Percentiles rank a stretch among this genome's conserved stretches.
These are phyloP conservation scores for Hymenoscyphus fraxineus DNA, from an alignment of 2,329 filamentous ascomycete genomes.

Conservation along the genomic window DNA sequence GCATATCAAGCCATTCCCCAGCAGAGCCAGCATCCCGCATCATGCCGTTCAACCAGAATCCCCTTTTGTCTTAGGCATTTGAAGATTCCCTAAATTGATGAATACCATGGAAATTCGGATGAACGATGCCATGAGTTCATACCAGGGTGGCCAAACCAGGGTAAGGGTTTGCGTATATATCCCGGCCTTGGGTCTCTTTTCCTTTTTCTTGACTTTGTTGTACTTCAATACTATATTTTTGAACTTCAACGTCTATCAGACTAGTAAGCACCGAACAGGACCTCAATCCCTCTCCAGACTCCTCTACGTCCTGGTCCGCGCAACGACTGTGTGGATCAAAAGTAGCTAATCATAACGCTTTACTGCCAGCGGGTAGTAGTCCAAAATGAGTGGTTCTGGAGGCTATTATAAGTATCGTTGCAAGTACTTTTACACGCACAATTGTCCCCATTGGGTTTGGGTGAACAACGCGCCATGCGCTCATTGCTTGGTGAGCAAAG, in stretches of 20 bases:
- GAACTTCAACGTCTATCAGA: constrained; percentile 4
- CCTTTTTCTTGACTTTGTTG: constrained; percentile 27
- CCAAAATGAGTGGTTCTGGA: constrained; percentile 33
- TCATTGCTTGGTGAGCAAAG: constrained; percentile 45
- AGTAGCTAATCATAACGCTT: constrained; percentile 20
- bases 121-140: neutral
- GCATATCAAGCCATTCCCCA: neutral
- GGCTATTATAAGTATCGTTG: constrained; percentile 49
- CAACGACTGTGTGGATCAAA: constrained; percentile 19
- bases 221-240: constrained; percentile 11
- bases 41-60: neutral
- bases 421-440: constrained; percentile 51
- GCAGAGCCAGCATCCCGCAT: neutral
- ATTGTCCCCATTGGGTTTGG: constrained; percentile 53
- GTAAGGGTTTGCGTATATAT: constrained; percentile 26
- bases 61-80: neutral
- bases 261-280: constrained; percentile 10
- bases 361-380: constrained; percentile 33
- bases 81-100: neutral
- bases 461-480: constrained; percentile 49
- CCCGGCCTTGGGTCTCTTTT: constrained; percentile 28
- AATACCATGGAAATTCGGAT: neutral
- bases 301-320: constrained; percentile 14
- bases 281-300: neutral
- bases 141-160: neutral